Percentiles rank a stretch among this genome's conserved stretches.
Conservation (phyloP, 1,284 basidiomycete genomes). For the Austropuccinia psidii region DNA sequence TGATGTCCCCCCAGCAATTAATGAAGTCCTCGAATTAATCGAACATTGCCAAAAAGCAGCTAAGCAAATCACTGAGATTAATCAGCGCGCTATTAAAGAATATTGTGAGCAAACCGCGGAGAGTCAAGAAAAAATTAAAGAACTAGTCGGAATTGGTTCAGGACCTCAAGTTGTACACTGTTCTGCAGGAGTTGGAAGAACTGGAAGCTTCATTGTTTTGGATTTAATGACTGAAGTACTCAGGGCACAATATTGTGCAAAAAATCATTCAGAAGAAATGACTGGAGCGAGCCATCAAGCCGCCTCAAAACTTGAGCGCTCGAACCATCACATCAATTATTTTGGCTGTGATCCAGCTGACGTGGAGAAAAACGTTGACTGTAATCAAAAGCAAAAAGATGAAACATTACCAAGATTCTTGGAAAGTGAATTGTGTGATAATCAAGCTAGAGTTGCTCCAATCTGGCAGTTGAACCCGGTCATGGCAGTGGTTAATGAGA, state of each 20-base stretch:
- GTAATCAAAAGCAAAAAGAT: not conserved
- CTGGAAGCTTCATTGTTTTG: slow-evolving; percentile 81
- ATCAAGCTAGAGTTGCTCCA: not conserved
- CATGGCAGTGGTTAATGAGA: slow-evolving; percentile 20
- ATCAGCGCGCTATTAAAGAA: slow-evolving; percentile 21
- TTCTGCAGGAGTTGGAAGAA: slow-evolving; percentile 83
- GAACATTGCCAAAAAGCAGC: slow-evolving; percentile 55
- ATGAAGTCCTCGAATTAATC: slow-evolving; percentile 64
- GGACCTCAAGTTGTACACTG: slow-evolving; percentile 65
- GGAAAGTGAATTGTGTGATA: slow-evolving; percentile 14
- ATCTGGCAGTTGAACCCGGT: slow-evolving; percentile 13
- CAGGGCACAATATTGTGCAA: slow-evolving; percentile 53
- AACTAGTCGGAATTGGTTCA: slow-evolving; percentile 52
- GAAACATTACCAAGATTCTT: not conserved
- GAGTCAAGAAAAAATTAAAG: slow-evolving; percentile 49
- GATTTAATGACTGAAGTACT: slow-evolving; percentile 76
- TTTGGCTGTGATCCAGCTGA: not conserved
- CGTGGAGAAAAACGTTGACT: not conserved
- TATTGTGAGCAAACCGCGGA: slow-evolving; percentile 49
- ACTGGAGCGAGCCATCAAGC: not conserved
- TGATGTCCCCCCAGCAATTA: slow-evolving; percentile 75
- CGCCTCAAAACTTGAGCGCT: not conserved
- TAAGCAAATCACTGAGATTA: slow-evolving; percentile 54
- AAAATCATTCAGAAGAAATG: not conserved
- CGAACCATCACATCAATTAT: not conserved